phyloP scores from a whole-genome alignment of 306 rosid genomes.

The Sechiopsis laciniata region DNA sequence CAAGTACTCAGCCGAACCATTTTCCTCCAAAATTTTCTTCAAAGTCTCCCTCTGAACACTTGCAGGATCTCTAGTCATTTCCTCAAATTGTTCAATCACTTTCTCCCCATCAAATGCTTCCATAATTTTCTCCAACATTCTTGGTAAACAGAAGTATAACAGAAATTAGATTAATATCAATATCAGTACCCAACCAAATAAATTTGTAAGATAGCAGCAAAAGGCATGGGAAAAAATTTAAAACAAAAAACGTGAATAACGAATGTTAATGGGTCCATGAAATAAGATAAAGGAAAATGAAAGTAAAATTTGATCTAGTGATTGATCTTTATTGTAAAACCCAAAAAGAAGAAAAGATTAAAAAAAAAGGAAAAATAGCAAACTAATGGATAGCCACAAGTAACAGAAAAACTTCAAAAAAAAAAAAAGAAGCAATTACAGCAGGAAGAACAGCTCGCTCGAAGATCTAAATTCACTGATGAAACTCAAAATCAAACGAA shows the following conservation, averaged over 20 bases:
- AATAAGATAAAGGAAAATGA: slow-evolving; percentile 6
- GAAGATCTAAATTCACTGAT: slow-evolving; percentile 12
- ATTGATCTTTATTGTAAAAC: background rate
- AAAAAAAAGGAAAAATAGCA: background rate
- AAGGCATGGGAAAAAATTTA: background rate
- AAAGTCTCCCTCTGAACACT: slow-evolving; percentile 65
- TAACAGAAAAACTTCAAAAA: slow-evolving; percentile 15
- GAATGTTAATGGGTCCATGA: background rate
- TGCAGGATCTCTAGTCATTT: slow-evolving; percentile 61
- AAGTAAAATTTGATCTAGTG: background rate
- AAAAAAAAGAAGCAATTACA: slow-evolving; percentile 8
- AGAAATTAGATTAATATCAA: background rate
- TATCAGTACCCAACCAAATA: background rate
- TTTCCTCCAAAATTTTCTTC: slow-evolving; percentile 60
- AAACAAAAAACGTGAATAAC: background rate
- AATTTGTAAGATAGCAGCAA: background rate
- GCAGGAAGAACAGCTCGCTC: slow-evolving; percentile 11
- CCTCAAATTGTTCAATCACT: slow-evolving; percentile 67
- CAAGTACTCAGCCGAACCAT: slow-evolving; percentile 71
- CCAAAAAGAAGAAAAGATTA: background rate
- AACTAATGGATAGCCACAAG: slow-evolving; percentile 11
- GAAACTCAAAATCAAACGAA: slow-evolving; percentile 25
- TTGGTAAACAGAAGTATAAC: slow-evolving; percentile 18
- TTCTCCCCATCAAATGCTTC: slow-evolving; percentile 55
- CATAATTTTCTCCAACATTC: slow-evolving; percentile 61